A percentile compares a stretch with the other conserved stretches of the same genome.
phyloP scores from a whole-genome alignment of 352 stramenopile genomes.

The Pythium monospermum region DNA sequence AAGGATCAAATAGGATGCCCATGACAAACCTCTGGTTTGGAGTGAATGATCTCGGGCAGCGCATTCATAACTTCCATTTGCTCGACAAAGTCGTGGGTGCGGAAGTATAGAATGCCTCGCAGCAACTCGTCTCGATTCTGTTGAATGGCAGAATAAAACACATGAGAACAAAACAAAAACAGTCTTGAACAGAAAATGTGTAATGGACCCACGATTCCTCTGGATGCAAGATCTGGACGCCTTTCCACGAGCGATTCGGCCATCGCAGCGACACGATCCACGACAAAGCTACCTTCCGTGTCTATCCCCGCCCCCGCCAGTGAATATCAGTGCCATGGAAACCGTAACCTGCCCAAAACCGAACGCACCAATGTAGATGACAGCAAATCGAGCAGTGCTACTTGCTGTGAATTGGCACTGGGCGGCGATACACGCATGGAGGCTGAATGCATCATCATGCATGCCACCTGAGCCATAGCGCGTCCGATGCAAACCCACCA shows the following conservation, averaged over 20 bases:
- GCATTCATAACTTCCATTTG: conserved; percentile 85
- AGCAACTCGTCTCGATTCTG: conserved; percentile 81
- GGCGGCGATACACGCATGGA: conserved; percentile 59
- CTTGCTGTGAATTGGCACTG: conserved; percentile 30
- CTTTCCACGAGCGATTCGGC: conserved; percentile 60
- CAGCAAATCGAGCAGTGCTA: conserved; percentile 11
- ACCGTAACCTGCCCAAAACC: too few species aligned
- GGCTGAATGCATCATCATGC: conserved; percentile 25
- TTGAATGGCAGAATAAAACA: conserved; percentile 2
- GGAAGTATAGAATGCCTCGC: conserved; percentile 65
- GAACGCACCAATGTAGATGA: conserved; percentile 60
- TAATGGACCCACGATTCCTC: conserved; percentile 7
- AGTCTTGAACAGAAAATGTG: too few species aligned
- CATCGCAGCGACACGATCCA: conserved; percentile 85
- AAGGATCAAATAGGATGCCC: neutral
- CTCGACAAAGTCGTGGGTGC: conserved; percentile 84
- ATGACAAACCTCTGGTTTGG: conserved; percentile 25
- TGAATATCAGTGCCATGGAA: neutral
- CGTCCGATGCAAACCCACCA: neutral
- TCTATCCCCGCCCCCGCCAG: conserved; percentile 29
- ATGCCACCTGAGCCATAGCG: too few species aligned
- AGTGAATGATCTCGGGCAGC: conserved; percentile 51
- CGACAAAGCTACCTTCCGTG: conserved; percentile 91
- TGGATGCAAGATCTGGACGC: conserved; percentile 45
- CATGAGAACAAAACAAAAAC: neutral